phyloP scores from a whole-genome alignment of 2,329 filamentous ascomycete genomes.

The Coniochaeta pulveracea region DNA sequence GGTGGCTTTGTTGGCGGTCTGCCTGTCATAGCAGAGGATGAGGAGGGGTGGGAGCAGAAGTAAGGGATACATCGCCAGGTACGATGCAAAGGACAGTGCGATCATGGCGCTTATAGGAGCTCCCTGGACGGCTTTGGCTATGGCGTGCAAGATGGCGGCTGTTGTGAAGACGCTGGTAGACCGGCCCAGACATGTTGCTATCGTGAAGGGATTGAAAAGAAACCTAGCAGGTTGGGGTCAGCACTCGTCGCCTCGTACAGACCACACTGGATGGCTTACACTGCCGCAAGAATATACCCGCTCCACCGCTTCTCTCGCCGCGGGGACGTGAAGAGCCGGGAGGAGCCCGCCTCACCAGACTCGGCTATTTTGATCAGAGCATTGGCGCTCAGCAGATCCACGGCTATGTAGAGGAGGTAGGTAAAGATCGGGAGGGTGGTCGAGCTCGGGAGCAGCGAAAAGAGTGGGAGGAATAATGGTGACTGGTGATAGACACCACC shows the following conservation, averaged over 20 bases:
- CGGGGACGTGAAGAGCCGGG: constrained; percentile 66
- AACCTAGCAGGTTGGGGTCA: constrained; percentile 41
- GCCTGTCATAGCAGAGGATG: constrained; percentile 68
- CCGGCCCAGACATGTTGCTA: constrained; percentile 81
- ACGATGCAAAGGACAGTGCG: constrained; percentile 75
- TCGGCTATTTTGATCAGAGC: constrained; percentile 71
- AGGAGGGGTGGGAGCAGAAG: constrained; percentile 75
- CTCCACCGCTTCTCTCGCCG: constrained; percentile 66
- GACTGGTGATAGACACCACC: constrained; percentile 78
- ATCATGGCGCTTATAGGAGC: constrained; percentile 68
- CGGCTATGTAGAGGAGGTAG: constrained; percentile 64
- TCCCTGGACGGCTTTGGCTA: constrained; percentile 69
- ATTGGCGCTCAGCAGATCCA: constrained; percentile 75
- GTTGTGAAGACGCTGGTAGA: constrained; percentile 85
- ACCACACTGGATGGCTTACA: constrained; percentile 37
- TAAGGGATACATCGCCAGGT: constrained; percentile 84
- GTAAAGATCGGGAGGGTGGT: constrained; percentile 59
- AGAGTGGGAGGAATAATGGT: constrained; percentile 80
- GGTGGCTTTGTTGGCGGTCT: constrained; percentile 19
- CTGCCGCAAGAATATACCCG: constrained; percentile 64
- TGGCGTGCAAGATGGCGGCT: constrained; percentile 73
- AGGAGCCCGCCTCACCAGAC: constrained; percentile 66
- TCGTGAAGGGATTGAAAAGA: constrained; percentile 88
- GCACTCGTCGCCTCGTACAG: neutral
- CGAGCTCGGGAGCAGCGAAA: constrained; percentile 72